phyloP scores from a whole-genome alignment of 2,329 filamentous ascomycete genomes.

The Ceratocystis colombiana region DNA sequence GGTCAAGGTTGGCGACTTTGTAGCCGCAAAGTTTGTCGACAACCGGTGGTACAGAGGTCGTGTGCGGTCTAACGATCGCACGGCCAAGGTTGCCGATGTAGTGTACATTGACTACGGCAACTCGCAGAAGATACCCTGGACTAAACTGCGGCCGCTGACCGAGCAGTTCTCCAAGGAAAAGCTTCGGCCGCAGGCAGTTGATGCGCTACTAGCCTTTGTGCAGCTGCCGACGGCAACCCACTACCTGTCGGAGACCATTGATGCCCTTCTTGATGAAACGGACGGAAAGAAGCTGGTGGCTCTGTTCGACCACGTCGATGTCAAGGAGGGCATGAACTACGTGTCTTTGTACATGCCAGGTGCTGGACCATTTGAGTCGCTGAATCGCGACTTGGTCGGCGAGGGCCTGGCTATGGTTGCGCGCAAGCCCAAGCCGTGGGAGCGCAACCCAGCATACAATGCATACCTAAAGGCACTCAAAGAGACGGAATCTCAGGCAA shows the following conservation, averaged over 20 bases:
- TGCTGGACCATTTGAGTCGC: slow-evolving; percentile 58
- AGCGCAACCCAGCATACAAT: slow-evolving; percentile 58
- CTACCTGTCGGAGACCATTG: slow-evolving; percentile 72
- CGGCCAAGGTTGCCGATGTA: slow-evolving; percentile 79
- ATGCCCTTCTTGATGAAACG: slow-evolving; percentile 64
- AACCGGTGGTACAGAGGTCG: slow-evolving; percentile 90
- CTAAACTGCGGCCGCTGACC: slow-evolving; percentile 67
- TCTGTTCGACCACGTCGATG: slow-evolving; percentile 74
- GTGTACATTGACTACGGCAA: slow-evolving; percentile 96
- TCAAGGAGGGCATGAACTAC: slow-evolving; percentile 70
- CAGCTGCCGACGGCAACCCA: slow-evolving; percentile 75
- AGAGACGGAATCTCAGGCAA: slow-evolving; percentile 66
- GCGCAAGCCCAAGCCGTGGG: slow-evolving; percentile 84
- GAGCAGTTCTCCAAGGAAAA: slow-evolving; percentile 69
- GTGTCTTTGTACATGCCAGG: slow-evolving; percentile 80
- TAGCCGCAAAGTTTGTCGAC: slow-evolving; percentile 86
- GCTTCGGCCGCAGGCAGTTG: slow-evolving; percentile 76
- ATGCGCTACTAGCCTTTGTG: slow-evolving; percentile 77
- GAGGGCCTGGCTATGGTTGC: slow-evolving; percentile 86
- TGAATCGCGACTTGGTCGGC: slow-evolving; percentile 78
- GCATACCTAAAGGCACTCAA: slow-evolving; percentile 62
- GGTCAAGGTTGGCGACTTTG: slow-evolving; percentile 83
- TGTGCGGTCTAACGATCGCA: slow-evolving; percentile 83
- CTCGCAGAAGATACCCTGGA: slow-evolving; percentile 79
- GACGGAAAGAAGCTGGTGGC: slow-evolving; percentile 71